A percentile compares a stretch with the other conserved stretches of the same genome.
Evolutionary conservation across 495 filamentous ascomycete species (phyloP).

Genomic region (Talaromyces nanjingensis): DNA sequence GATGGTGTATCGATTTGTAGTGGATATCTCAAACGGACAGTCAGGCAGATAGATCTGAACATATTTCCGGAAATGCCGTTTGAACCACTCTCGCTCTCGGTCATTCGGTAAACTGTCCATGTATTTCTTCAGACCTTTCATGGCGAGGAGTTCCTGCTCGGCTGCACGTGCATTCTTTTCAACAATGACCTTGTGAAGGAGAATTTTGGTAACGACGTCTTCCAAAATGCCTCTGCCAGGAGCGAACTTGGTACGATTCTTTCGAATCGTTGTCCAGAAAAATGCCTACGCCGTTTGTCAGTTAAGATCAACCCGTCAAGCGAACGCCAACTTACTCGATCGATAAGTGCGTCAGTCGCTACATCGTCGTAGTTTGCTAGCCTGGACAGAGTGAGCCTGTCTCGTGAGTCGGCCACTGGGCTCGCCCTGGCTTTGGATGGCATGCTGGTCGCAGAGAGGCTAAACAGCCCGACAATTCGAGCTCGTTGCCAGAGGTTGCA

Average conservation of each 20-base stretch:
- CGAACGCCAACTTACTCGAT: constrained; percentile 61
- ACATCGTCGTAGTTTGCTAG: constrained; percentile 93
- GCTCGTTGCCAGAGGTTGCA: too few relatives aligned
- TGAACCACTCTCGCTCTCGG: constrained; percentile 83
- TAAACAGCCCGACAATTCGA: not conserved
- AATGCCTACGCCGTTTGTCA: constrained; percentile 56
- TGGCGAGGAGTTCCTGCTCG: constrained; percentile 62
- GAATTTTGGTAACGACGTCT: constrained; percentile 69
- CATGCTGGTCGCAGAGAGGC: constrained; percentile 16
- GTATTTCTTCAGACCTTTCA: constrained; percentile 69
- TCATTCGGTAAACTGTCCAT: constrained; percentile 55
- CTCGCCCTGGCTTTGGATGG: constrained; percentile 35
- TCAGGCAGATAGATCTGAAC: constrained; percentile 89
- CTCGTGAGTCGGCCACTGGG: constrained; percentile 47
- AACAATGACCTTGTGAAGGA: constrained; percentile 70
- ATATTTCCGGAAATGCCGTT: constrained; percentile 80
- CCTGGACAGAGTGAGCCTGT: constrained; percentile 75
- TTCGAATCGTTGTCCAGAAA: constrained; percentile 93
- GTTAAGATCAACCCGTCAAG: not conserved
- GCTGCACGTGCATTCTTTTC: constrained; percentile 62
- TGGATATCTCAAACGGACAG: constrained; percentile 87
- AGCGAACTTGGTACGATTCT: constrained; percentile 84
- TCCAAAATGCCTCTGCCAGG: constrained; percentile 74
- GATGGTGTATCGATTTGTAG: constrained; percentile 95
- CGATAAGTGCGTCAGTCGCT: constrained; percentile 89